phyloP scores from a whole-genome alignment of 1,284 basidiomycete genomes.

The Sporisorium iseilematis-ciliati region DNA sequence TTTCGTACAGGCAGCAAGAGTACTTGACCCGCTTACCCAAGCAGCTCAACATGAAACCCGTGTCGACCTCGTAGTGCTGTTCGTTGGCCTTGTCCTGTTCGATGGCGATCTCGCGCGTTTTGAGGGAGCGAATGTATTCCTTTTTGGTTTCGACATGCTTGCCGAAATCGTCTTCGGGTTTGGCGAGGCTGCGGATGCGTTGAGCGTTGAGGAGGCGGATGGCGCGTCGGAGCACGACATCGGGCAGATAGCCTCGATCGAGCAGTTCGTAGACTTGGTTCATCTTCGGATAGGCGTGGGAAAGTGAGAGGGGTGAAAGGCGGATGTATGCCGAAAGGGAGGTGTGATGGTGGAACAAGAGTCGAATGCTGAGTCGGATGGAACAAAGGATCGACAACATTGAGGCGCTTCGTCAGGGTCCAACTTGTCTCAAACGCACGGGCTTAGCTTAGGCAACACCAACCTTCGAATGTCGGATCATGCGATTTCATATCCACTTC shows the following conservation, averaged over 20 bases:
- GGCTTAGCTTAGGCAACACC: slow-evolving; percentile 27
- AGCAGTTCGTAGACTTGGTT: slow-evolving; percentile 43
- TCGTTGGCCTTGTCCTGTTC: slow-evolving; percentile 80
- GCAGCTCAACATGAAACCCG: slow-evolving; percentile 61
- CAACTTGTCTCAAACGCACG: slow-evolving; percentile 14
- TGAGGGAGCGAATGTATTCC: slow-evolving; percentile 71
- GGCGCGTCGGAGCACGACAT: slow-evolving; percentile 73
- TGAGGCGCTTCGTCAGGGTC: slow-evolving; percentile 18
- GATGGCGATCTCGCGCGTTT: slow-evolving; percentile 76
- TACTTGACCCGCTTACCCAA: slow-evolving; percentile 61
- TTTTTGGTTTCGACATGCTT: slow-evolving; percentile 79
- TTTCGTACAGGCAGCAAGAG: slow-evolving; percentile 78
- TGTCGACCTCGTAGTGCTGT: slow-evolving; percentile 80
- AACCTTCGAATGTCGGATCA: slow-evolving; percentile 7
- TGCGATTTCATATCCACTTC: slow-evolving; percentile 14
- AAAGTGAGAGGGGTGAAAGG: neutral
- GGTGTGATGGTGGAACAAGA: neutral
- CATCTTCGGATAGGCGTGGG: slow-evolving; percentile 18
- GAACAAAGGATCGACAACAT: neutral
- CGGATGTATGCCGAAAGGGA: neutral
- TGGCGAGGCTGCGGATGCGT: slow-evolving; percentile 75
- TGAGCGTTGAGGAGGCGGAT: slow-evolving; percentile 77
- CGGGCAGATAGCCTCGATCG: slow-evolving; percentile 51
- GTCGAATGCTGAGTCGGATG: neutral
- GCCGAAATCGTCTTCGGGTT: slow-evolving; percentile 75